Percentiles rank a stretch among this genome's conserved stretches.
phyloP scores from a whole-genome alignment of 176 grass and related monocot genomes.

The Carex scoparia region DNA sequence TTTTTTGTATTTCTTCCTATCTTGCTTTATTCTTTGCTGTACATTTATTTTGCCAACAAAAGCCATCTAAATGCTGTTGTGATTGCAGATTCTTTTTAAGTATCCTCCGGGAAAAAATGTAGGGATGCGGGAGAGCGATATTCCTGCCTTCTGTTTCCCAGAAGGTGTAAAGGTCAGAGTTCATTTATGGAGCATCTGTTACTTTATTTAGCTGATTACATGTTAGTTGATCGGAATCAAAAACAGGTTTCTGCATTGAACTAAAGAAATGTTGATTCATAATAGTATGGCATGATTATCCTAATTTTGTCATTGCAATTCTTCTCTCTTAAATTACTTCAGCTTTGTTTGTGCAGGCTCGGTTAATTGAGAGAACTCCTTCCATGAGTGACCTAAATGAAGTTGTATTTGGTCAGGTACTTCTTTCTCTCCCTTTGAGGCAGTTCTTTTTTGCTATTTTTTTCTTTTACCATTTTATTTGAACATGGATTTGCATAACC shows the following conservation, averaged over 20 bases:
- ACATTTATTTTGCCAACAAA: neutral
- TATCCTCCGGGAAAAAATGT: conserved; percentile 82
- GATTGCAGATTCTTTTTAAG: conserved; percentile 92
- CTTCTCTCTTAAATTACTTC: conserved; percentile 17
- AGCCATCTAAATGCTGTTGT: conserved; percentile 2
- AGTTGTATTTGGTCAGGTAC: conserved; percentile 97
- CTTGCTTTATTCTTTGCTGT: neutral
- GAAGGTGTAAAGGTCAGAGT: conserved; percentile 87
- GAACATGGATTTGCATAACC: conserved; percentile 2
- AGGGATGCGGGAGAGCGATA: conserved; percentile 68
- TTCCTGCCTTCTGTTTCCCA: conserved; percentile 95
- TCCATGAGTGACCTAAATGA: conserved; percentile 99
- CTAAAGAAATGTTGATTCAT: conserved; percentile 7
- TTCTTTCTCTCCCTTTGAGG: neutral
- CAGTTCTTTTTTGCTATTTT: conserved; percentile 10
- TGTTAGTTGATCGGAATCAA: neutral
- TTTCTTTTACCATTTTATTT: neutral
- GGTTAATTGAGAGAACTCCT: conserved; percentile 85
- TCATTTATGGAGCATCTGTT: neutral
- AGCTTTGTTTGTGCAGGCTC: conserved; percentile 55
- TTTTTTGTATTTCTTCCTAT: neutral
- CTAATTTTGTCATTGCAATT: neutral
- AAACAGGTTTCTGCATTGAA: neutral
- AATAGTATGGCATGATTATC: neutral
- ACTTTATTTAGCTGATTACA: neutral